Percentiles rank a stretch among this genome's conserved stretches.
Conservation (phyloP, 192 early-diverging fungal species). For the Rhizophagus clarus region DNA sequence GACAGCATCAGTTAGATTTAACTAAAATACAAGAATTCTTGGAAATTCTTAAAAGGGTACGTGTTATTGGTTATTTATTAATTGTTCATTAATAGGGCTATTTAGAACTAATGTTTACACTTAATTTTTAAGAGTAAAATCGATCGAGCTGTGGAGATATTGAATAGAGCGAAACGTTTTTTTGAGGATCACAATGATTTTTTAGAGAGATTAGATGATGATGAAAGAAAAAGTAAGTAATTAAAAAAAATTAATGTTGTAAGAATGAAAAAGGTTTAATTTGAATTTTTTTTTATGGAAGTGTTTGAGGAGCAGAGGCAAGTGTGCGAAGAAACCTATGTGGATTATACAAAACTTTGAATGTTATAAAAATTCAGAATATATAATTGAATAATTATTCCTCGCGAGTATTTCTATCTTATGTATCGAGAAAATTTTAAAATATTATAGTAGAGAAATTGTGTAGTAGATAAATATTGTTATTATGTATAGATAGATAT, state of each 20-base stretch:
- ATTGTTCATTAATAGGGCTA: background rate
- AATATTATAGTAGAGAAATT: too few species aligned
- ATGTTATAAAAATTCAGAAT: background rate
- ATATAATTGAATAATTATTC: background rate
- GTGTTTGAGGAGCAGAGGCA: background rate
- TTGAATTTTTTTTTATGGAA: background rate
- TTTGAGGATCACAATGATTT: background rate
- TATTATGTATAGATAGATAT: too few species aligned
- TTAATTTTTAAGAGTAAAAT: background rate
- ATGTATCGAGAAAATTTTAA: too few species aligned
- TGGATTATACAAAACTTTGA: background rate
- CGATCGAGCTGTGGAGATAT: background rate
- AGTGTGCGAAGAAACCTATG: background rate
- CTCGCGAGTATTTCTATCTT: too few species aligned
- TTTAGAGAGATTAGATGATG: background rate
- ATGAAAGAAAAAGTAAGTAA: background rate
- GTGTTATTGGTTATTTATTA: background rate
- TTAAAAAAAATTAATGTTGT: background rate
- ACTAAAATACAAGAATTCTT: background rate
- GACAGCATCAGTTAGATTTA: background rate
- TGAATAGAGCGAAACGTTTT: conserved; percentile 1
- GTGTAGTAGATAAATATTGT: too few species aligned
- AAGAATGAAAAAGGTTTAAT: background rate
- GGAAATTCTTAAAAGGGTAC: background rate
- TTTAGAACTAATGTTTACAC: background rate